phyloP scores from a whole-genome alignment of 371 early-diverging fungal species.

The Lichtheimia corymbifera region DNA sequence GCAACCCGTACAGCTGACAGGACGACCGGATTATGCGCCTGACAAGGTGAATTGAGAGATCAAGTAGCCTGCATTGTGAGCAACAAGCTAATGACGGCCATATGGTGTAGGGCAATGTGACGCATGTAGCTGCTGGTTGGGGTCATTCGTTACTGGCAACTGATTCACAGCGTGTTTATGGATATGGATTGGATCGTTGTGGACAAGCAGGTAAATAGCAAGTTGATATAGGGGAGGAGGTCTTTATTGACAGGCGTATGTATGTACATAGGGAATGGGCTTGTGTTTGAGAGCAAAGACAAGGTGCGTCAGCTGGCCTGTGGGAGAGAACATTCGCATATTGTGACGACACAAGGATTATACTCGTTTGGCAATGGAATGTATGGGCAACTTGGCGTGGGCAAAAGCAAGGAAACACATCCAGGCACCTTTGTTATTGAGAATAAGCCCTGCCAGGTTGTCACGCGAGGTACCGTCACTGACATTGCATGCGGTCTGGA shows the following conservation, averaged over 20 bases:
- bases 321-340: slow-evolving; percentile 66
- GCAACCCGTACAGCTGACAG: slow-evolving; percentile 24
- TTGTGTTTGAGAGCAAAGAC: slow-evolving; percentile 5
- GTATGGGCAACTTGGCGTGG: slow-evolving; percentile 68
- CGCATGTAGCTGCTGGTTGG: slow-evolving; percentile 45
- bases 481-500: slow-evolving; percentile 76
- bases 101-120: slow-evolving; percentile 14
- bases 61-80: slow-evolving; percentile 17
- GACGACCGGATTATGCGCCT: slow-evolving; percentile 38
- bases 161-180: slow-evolving; percentile 24
- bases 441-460: slow-evolving; percentile 18
- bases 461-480: slow-evolving; percentile 30
- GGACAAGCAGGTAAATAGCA: slow-evolving; percentile 36
- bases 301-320: slow-evolving; percentile 33
- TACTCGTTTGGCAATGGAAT: slow-evolving; percentile 72
- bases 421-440: slow-evolving; percentile 34
- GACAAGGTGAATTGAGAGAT: slow-evolving; percentile 2
- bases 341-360: slow-evolving; percentile 38
- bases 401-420: slow-evolving; percentile 29
- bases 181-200: slow-evolving; percentile 44
- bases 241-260: no score
- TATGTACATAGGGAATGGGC: background rate
- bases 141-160: slow-evolving; percentile 42
- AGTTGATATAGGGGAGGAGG: slow-evolving; percentile 17
- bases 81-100: background rate